These are phyloP conservation scores for Dysphania ambrosioides DNA, from an alignment of 148 eudicot genomes.

Conservation along the genomic window DNA sequence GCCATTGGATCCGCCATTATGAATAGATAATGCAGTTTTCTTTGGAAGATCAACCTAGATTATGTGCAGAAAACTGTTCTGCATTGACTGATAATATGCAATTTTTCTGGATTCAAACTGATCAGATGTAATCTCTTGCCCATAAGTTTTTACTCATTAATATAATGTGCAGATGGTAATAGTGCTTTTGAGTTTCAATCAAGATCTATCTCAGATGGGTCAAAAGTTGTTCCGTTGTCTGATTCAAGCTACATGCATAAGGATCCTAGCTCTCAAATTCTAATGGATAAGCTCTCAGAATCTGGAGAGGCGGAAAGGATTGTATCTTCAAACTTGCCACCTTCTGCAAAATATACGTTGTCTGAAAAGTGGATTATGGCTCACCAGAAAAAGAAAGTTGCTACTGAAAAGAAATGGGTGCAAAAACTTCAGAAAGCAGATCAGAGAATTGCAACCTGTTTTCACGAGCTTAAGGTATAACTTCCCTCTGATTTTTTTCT, in stretches of 20 bases:
- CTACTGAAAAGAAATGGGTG: constrained; percentile 55
- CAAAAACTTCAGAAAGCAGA: constrained; percentile 67
- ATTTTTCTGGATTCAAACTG: not conserved
- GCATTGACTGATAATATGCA: not conserved
- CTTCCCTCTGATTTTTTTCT: not conserved
- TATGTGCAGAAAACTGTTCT: not conserved
- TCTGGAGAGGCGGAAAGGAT: constrained; percentile 49
- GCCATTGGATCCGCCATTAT: not conserved
- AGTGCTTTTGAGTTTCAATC: constrained; percentile 28
- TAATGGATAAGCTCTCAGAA: constrained; percentile 33
- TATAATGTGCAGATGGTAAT: constrained; percentile 33
- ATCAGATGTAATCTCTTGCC: not conserved
- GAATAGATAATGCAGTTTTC: not conserved
- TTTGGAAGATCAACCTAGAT: not conserved
- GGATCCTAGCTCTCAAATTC: constrained; percentile 31
- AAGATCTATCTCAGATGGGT: constrained; percentile 33
- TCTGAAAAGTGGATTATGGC: constrained; percentile 81
- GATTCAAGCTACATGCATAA: constrained; percentile 28
- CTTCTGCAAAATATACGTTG: constrained; percentile 64
- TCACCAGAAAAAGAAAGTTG: constrained; percentile 59
- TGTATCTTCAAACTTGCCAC: constrained; percentile 32
- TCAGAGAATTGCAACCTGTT: constrained; percentile 56
- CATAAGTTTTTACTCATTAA: not conserved
- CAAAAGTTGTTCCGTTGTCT: constrained; percentile 30
- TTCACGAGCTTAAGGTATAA: constrained; percentile 73